phyloP scores from a whole-genome alignment of 352 stramenopile genomes.

The Pythium plurisporium region DNA sequence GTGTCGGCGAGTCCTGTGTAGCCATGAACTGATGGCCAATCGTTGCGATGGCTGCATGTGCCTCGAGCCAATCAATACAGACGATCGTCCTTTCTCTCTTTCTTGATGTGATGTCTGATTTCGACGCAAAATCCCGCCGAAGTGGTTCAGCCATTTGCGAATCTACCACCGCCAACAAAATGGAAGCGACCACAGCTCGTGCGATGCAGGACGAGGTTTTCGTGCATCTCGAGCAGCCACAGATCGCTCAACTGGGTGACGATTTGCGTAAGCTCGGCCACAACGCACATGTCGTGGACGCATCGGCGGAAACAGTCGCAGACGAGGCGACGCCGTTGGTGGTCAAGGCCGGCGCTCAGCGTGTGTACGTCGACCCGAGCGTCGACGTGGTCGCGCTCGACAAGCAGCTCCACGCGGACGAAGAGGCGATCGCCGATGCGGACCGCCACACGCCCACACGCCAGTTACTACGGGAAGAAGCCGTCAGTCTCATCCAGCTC shows the following conservation, averaged over 20 bases:
- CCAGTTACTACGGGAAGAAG: slow-evolving; percentile 14
- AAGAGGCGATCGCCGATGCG: neutral
- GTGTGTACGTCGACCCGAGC: too few species aligned
- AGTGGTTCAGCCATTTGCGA: too few species aligned
- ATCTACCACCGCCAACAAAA: too few species aligned
- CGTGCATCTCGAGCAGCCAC: slow-evolving; percentile 41
- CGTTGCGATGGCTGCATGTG: neutral
- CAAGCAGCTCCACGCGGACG: slow-evolving; percentile 6
- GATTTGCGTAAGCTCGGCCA: slow-evolving; percentile 5
- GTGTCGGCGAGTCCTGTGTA: neutral
- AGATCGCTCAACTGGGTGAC: slow-evolving; percentile 25
- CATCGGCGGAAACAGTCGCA: neutral
- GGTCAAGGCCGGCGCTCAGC: neutral
- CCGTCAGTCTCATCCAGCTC: slow-evolving; percentile 4
- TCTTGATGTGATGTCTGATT: neutral
- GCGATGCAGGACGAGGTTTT: slow-evolving; percentile 58
- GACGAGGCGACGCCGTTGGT: slow-evolving; percentile 16
- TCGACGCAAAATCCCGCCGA: too few species aligned
- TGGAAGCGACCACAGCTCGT: too few species aligned
- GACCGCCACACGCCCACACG: neutral
- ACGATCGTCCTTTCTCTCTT: neutral
- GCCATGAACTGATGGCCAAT: neutral
- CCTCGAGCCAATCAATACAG: neutral
- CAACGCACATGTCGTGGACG: slow-evolving; percentile 2
- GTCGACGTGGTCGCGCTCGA: slow-evolving; percentile 1